phyloP scores from a whole-genome alignment of 208 protist genomes.

The Trypanosoma platydactyli region DNA sequence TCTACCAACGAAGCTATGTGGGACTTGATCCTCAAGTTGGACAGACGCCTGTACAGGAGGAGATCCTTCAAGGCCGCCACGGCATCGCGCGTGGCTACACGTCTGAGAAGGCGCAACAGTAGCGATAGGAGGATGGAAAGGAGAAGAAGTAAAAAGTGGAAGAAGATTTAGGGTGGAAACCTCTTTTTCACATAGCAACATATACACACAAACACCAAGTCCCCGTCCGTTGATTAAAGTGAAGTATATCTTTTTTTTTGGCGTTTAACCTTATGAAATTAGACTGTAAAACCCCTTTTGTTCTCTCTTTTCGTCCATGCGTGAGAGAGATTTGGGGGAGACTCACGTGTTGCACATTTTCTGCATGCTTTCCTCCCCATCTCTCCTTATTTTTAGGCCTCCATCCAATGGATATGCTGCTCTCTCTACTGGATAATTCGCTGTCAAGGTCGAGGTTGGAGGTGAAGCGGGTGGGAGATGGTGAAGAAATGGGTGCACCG shows the following conservation, averaged over 20 bases:
- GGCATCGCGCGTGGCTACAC: conserved; percentile 85
- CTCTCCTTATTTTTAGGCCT: not conserved
- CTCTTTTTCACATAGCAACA: not conserved
- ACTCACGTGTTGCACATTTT: too few species aligned
- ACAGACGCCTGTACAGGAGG: conserved; percentile 75
- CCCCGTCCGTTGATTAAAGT: not conserved
- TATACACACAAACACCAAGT: not conserved
- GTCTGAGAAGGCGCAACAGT: conserved; percentile 36
- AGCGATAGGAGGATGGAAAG: conserved; percentile 1
- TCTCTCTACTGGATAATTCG: not conserved
- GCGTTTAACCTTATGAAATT: too few species aligned
- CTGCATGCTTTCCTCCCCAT: not conserved
- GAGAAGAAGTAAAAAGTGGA: conserved; percentile 14
- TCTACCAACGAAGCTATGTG: conserved; percentile 75
- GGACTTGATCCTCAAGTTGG: conserved; percentile 74
- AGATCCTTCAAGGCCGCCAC: conserved; percentile 61
- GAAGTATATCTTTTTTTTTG: conserved; percentile 3
- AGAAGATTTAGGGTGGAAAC: conserved; percentile 2
- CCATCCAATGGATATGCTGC: not conserved
- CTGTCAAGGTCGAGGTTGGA: not conserved
- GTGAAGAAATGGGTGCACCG: not conserved
- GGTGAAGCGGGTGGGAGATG: not conserved
- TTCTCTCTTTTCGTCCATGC: too few species aligned
- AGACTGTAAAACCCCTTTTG: too few species aligned
- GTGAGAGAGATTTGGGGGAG: too few species aligned